Percentiles rank a stretch among this genome's conserved stretches.
These are phyloP conservation scores for Suillus subluteus DNA, from an alignment of 768 basidiomycete genomes.

Conservation along the genomic window DNA sequence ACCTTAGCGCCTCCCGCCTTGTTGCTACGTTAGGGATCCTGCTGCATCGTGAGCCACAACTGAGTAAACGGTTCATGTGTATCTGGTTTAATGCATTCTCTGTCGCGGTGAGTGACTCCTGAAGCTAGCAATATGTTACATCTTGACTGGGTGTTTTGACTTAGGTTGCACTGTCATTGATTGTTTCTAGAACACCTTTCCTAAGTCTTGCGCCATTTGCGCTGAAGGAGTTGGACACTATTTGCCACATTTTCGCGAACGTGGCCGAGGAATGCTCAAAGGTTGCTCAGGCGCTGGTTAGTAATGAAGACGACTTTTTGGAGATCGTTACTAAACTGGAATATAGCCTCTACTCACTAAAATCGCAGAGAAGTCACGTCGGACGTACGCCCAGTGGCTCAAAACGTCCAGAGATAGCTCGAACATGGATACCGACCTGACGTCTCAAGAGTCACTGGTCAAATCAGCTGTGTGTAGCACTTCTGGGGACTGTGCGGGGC, in stretches of 20 bases:
- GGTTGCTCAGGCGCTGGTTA: constrained; percentile 60
- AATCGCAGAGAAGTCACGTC: constrained; percentile 53
- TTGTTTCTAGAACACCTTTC: constrained; percentile 64
- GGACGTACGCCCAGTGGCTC: constrained; percentile 46
- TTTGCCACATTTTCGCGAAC: constrained; percentile 57
- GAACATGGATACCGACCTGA: constrained; percentile 33
- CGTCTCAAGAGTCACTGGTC: constrained; percentile 6
- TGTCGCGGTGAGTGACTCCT: constrained; percentile 55
- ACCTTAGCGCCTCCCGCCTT: constrained; percentile 58
- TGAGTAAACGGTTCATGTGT: constrained; percentile 67
- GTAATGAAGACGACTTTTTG: constrained; percentile 22
- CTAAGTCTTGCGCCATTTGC: constrained; percentile 61
- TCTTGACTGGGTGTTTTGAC: constrained; percentile 2
- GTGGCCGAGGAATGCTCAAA: constrained; percentile 63
- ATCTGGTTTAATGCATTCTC: constrained; percentile 81
- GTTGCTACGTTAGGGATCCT: constrained; percentile 60
- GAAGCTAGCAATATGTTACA: constrained; percentile 3
- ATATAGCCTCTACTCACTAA: constrained; percentile 59
- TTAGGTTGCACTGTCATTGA: constrained; percentile 66
- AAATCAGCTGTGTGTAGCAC: constrained; percentile 9
- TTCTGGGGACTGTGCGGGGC: constrained; percentile 10
- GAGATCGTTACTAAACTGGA: constrained; percentile 5
- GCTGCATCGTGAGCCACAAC: constrained; percentile 59
- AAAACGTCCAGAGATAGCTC: constrained; percentile 22
- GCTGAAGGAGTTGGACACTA: constrained; percentile 61